Conservation (phyloP, 1,139 yeast species). For the Sugiyamaella paludigena region DNA sequence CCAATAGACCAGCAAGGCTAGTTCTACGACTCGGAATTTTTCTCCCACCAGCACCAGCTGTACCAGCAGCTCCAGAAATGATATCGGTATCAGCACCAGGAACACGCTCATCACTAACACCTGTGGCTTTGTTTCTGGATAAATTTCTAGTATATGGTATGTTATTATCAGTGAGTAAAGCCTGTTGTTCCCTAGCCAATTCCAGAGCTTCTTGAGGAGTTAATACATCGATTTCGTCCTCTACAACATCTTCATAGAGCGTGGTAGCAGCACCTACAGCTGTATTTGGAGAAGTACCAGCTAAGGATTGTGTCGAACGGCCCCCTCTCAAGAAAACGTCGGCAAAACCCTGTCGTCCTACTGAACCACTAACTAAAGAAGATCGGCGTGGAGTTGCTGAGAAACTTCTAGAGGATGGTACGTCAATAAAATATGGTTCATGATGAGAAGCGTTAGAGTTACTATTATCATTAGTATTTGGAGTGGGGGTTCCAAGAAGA, state of each 20-base stretch:
- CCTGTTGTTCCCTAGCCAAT: conserved; percentile 33
- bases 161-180: conserved; percentile 31
- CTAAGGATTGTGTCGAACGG: conserved; percentile 8
- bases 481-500: conserved; percentile 4
- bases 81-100: not conserved
- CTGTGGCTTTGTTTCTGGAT: no score
- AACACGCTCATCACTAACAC: not conserved
- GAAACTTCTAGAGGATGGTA: conserved; percentile 24
- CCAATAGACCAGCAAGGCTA: no score
- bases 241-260: conserved; percentile 9
- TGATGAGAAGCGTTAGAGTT: not conserved
- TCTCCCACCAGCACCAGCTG: not conserved
- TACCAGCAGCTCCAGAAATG: not conserved
- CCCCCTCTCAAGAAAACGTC: conserved; percentile 19
- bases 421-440: conserved; percentile 9
- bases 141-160: conserved; percentile 11
- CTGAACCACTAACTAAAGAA: conserved; percentile 31
- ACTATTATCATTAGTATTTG: not conserved
- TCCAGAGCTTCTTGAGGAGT: conserved; percentile 27
- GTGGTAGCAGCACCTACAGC: conserved; percentile 12
- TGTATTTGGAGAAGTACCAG: conserved; percentile 10
- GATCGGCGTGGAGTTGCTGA: conserved; percentile 23
- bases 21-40: not conserved
- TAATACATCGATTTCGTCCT: conserved; percentile 25
- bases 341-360: conserved; percentile 36